These are phyloP conservation scores for Fusarium solani-melongenae DNA, from an alignment of 2,329 filamentous ascomycete species.

Conservation along the genomic window DNA sequence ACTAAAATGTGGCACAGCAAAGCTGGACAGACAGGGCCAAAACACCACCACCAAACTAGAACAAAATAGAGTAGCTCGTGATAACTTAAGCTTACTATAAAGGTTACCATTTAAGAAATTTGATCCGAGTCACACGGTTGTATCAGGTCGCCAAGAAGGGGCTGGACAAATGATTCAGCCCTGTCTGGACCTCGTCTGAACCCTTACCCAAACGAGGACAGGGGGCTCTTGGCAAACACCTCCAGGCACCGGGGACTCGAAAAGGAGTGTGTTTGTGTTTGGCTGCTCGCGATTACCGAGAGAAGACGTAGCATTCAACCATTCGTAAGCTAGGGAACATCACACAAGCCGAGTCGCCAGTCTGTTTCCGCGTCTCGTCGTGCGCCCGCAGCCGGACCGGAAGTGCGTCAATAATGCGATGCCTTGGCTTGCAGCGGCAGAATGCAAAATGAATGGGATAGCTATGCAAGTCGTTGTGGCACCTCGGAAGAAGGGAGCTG, in stretches of 20 bases:
- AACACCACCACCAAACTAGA: not conserved
- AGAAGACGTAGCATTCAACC: not conserved
- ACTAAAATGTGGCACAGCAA: not conserved
- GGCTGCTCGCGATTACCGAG: not conserved
- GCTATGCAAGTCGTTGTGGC: not conserved
- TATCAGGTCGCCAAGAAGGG: not conserved
- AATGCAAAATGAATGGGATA: not conserved
- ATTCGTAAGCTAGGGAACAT: not conserved
- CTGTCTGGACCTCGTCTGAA: constrained; percentile 1
- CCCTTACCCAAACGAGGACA: constrained; percentile 5
- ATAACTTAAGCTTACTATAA: constrained; percentile 6
- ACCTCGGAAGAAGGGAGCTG: not conserved
- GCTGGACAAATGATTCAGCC: not conserved
- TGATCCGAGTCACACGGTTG: not conserved
- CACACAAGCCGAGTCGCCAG: not conserved
- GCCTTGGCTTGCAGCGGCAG: not conserved
- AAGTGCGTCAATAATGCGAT: not conserved
- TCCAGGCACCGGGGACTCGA: not conserved
- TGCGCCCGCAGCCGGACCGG: not conserved
- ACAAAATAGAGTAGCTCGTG: not conserved
- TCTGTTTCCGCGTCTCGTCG: not conserved
- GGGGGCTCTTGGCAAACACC: not conserved
- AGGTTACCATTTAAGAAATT: not conserved
- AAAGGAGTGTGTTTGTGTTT: not conserved
- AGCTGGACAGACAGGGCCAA: not conserved